phyloP scores from a whole-genome alignment of 2,329 filamentous ascomycete species.

The Neonectria magnoliae region DNA sequence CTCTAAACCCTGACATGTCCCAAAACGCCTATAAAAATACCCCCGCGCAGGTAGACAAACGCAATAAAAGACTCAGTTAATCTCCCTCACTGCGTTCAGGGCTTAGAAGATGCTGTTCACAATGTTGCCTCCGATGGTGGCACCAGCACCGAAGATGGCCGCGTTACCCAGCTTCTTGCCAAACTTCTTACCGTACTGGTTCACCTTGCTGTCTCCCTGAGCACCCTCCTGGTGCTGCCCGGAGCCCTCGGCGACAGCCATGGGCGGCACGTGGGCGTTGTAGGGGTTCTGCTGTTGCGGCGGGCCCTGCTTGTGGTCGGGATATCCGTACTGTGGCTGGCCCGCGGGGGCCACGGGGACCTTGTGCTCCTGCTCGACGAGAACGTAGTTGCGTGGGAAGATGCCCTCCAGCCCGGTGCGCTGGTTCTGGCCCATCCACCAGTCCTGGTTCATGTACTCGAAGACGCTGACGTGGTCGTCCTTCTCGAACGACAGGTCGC shows the following conservation, averaged over 20 bases:
- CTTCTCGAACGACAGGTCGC: slow-evolving; percentile 82
- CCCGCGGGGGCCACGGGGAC: slow-evolving; percentile 45
- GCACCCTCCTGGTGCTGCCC: slow-evolving; percentile 52
- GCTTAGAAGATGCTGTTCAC: slow-evolving; percentile 88
- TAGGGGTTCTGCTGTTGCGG: slow-evolving; percentile 68
- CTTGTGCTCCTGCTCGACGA: slow-evolving; percentile 71
- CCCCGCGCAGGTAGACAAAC: slow-evolving; percentile 14
- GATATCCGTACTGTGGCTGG: slow-evolving; percentile 53
- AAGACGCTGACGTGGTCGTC: slow-evolving; percentile 83
- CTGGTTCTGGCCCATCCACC: slow-evolving; percentile 92
- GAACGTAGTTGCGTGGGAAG: slow-evolving; percentile 92
- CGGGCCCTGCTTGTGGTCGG: slow-evolving; percentile 52
- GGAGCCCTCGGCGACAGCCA: slow-evolving; percentile 74
- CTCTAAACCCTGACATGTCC: slow-evolving; percentile 21
- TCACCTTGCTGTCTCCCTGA: slow-evolving; percentile 66
- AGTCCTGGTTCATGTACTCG: slow-evolving; percentile 96
- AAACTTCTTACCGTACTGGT: slow-evolving; percentile 89
- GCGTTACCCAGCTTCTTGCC: slow-evolving; percentile 87
- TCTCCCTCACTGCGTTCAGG: neutral
- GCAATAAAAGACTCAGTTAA: neutral
- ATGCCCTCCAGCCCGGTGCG: slow-evolving; percentile 88
- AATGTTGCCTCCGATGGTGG: slow-evolving; percentile 88
- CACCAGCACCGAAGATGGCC: slow-evolving; percentile 92
- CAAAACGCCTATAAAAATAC: slow-evolving; percentile 28
- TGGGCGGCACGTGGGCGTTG: slow-evolving; percentile 75